These are phyloP conservation scores for Diaporthe destruens DNA, from an alignment of 2,329 filamentous ascomycete species.

Conservation along the genomic window DNA sequence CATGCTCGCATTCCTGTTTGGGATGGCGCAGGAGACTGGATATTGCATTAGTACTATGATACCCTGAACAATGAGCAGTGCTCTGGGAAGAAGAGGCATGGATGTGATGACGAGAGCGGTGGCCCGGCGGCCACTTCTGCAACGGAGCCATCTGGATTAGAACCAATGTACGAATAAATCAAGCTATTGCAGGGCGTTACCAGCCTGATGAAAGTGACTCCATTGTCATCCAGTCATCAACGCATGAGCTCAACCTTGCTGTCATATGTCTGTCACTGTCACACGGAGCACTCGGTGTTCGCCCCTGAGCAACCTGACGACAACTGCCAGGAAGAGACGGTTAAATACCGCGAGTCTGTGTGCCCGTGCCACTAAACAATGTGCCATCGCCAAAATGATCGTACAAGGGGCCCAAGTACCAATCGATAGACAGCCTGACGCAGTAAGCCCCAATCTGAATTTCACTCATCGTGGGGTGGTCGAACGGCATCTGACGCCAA, in stretches of 20 bases:
- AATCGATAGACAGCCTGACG: slow-evolving; percentile 8
- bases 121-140: not conserved
- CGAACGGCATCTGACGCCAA: slow-evolving; percentile 5
- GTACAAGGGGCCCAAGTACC: not conserved
- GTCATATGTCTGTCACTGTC: not conserved
- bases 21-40: not conserved
- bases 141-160: not conserved
- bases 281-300: not conserved
- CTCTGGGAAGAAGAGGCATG: not conserved
- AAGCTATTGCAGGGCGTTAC: slow-evolving; percentile 7
- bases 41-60: slow-evolving; percentile 20
- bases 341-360: not conserved
- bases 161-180: not conserved
- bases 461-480: not conserved
- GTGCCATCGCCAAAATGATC: not conserved
- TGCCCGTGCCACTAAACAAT: not conserved
- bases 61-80: slow-evolving; percentile 21
- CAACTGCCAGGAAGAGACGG: not conserved
- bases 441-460: not conserved
- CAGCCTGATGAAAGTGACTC: not conserved
- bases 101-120: not conserved
- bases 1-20: not conserved
- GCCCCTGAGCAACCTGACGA: slow-evolving; percentile 6
- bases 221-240: not conserved
- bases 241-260: not conserved